phyloP scores from a whole-genome alignment of 1,284 basidiomycete genomes.

The Neotropicomus parvogracilis region DNA sequence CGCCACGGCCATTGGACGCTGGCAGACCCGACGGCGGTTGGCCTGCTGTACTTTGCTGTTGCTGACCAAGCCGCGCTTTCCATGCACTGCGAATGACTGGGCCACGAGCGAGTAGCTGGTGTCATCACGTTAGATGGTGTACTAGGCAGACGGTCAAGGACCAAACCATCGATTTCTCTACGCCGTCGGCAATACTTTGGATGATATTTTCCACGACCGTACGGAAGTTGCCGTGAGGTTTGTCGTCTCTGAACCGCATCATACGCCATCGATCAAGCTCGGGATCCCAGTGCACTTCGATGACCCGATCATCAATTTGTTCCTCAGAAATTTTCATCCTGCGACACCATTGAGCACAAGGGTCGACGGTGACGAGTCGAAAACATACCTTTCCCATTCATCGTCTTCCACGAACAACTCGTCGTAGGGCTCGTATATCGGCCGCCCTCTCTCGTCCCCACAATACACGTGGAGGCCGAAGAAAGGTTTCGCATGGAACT shows the following conservation, averaged over 20 bases:
- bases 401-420: conserved; percentile 82
- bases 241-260: conserved; percentile 91
- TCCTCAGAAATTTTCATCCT: conserved; percentile 85
- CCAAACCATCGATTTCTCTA: conserved; percentile 78
- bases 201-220: conserved; percentile 83
- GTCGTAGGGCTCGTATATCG: conserved; percentile 83
- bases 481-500: conserved; percentile 81
- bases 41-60: conserved; percentile 26
- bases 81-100: conserved; percentile 61
- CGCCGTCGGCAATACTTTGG: conserved; percentile 84
- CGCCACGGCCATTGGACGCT: conserved; percentile 22
- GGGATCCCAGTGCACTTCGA: conserved; percentile 90
- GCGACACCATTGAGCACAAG: conserved; percentile 14
- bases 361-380: not conserved
- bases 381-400: conserved; percentile 86
- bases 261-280: conserved; percentile 71
- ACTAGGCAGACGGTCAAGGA: not conserved
- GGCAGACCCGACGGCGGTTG: conserved; percentile 16
- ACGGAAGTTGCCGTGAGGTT: conserved; percentile 84
- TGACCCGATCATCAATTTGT: conserved; percentile 90
- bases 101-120: conserved; percentile 60
- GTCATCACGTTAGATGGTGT: conserved; percentile 10
- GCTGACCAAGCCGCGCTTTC: conserved; percentile 48
- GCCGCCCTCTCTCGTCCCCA: conserved; percentile 57
- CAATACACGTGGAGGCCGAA: conserved; percentile 82